Evolutionary conservation across 805 yeast species (phyloP), one percentile per base, ranked within the genome.

Genomic region (Lachancea fermentati): DNA sequence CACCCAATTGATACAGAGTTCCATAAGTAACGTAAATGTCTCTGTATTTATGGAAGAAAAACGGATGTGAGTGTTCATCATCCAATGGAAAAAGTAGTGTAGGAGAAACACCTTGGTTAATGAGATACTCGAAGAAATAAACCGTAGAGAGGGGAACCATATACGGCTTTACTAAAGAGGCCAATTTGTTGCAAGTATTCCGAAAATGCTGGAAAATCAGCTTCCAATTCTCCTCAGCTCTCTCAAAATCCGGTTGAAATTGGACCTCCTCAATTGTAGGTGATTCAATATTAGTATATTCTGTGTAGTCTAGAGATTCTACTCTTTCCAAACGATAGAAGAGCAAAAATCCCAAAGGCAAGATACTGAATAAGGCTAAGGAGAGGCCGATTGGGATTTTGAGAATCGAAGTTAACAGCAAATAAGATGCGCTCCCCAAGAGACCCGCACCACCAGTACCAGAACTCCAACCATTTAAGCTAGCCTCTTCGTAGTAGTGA

Each of bases 381-480:
- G 85, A 67, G 1, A 67, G 42, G 44, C 68, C 68, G 0, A 85
- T 79, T 5, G 75, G 61, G 1, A 86, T 43, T 1, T 76, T 69
- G 16, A 85, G 35, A 54, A 87, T 65, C 1, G 91, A 81, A 0
- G 97, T 91, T 51, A 85, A 45, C 1, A 82, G 49, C 72, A 91
- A 53, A 54, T 76, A 89, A 11, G 74, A 55, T 39, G 83, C 85
- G 37, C 89, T 78, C 0, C 97, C 98, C 14, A 76, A 72, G 4
- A 91, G 60, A 0, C 98, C 98, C 1, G 98, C 97, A 14, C 87
- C 95, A 3, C 98, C 97, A 0, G 97, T 91, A 1, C 98, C 98
- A 5, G 88, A 76, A 15, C 95, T 84, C 78, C 94, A 91, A 0
- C 95, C 97, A 36, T 81, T 78, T 34, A 91, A 66, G 3, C 94